Base-by-base conservation (phyloP, 768 basidiomycete species). In the Agrocybe praecox region DNA sequence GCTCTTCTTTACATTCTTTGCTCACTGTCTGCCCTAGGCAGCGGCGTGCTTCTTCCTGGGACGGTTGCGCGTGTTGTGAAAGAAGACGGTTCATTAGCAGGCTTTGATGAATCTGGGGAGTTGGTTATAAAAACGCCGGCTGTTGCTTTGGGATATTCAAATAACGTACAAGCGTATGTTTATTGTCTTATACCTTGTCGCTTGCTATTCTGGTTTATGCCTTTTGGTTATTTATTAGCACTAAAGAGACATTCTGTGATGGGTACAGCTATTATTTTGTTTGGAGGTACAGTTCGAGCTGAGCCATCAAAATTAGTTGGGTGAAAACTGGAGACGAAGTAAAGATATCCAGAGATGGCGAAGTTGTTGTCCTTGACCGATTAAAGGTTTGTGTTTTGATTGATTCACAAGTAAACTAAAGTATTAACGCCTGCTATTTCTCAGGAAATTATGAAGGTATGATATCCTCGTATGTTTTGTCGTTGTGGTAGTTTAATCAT, bases 301-400 rank as follows among this genome's bases (percentile, higher is more conserved):
- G 12, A 23, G 17, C n/a, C n/a, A 7, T 40, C 7, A 22, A 5
- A 32, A 24, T 23, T 7, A 87, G 87, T 33, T 90, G 87, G 88
- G 74, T 90, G 2, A 77, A 75, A 50, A 90, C 89, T 0, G 89
- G 88, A 1, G 88, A 89, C 61, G 83, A 88, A 65, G 87, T 80
- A 2, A 69, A 72, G 51, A 79, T 89, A 49, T 75, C 78, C 50
- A 66, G 76, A 62, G 78, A 85, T 55, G 75, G 77, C 6, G 84
- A 88, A 53, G 57, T 89, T 4, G 83, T 82, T 63, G 77, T 89
- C 42, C 67, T 86, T 11, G 88, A 89, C 65, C 76, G 88, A 29
- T 66, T 88, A 23, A 89, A 90, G 75, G 86, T 80, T 19, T 2
- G 60, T 49, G 5, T 21, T 21, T 36, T 19, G 2, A 36, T 33